Evolutionary conservation across 2,329 filamentous ascomycete species (phyloP), one percentile per base, ranked within the genome.

Genomic region (Rhytidhysteron rufulum): DNA sequence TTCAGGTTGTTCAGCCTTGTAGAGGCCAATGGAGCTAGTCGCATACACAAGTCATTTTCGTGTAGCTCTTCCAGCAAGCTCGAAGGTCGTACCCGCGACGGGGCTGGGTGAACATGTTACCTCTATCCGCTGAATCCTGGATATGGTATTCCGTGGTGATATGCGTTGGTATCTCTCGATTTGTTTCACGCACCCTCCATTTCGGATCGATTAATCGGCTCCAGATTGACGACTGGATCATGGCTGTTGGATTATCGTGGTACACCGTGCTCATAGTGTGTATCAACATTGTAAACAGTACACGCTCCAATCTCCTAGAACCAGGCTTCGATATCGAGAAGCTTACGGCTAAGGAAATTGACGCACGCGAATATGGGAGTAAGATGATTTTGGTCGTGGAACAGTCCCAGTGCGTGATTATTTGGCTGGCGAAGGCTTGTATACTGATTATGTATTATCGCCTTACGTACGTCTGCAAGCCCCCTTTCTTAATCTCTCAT

Each of bases 221-320:
- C 17, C 69, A 72, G 45, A 48, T 71, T 17, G 75, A 79, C 48
- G 76, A 79, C 49, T 75, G 69, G 43, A 53, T 76, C 16, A 78
- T 78, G 72, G 27, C 27, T 13, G 37, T 71, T 10, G 67, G 69
- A 6, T 57, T 73, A 51, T 64, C 58, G 5, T 58, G 58, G 24
- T 71, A 77, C 39, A 71, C 69, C 35, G 60, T 60, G 5, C 62
- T 74, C n/a, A 62, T 79, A 17, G 60, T 60, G 20, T 53, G 54
- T 10, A 63, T 68, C 45, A 68, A 67, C 44, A 58, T 66, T 20
- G 63, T 66, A 19, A 50, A 54, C 10, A 40, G 57, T 31, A 52
- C 51, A 4, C 51, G 51, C 30, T 61, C 55, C 34, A 68, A 68
- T 34, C 55, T 68, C 2, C 43, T 68, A 6, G 62, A 62, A 2